These are phyloP conservation scores for Prototheca cutis DNA, from an alignment of 163 green algal species.

Conservation along the genomic window DNA sequence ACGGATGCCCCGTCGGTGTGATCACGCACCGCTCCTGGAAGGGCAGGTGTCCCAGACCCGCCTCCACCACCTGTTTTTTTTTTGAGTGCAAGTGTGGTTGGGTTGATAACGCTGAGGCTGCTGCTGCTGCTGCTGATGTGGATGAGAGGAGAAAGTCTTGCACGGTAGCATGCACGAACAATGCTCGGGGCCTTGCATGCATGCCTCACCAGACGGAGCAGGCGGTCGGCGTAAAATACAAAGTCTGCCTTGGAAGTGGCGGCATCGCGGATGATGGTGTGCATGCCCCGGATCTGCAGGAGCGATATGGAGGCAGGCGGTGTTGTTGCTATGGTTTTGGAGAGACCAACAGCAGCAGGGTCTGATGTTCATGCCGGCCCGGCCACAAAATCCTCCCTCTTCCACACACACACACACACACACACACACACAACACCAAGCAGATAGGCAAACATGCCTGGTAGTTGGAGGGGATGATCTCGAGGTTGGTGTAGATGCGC, in stretches of 20 bases:
- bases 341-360: no score
- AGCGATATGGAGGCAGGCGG: background rate
- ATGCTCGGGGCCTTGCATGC: no score
- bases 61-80: constrained; percentile 86
- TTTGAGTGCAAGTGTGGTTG: background rate
- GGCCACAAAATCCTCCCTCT: background rate
- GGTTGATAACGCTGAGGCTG: no score
- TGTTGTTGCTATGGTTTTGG: no score
- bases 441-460: background rate
- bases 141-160: no score
- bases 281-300: constrained; percentile 87
- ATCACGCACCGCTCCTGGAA: constrained; percentile 80
- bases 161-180: no score
- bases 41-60: constrained; percentile 86
- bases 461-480: constrained; percentile 35
- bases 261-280: constrained; percentile 90
- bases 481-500: constrained; percentile 87
- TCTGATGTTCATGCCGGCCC: no score
- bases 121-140: no score
- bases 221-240: constrained; percentile 89
- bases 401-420: background rate
- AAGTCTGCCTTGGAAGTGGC: constrained; percentile 82
- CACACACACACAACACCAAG: no score
- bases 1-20: constrained; percentile 77
- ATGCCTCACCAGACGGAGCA: constrained; percentile 65